A percentile compares a stretch with the other conserved stretches of the same genome.
Conservation (phyloP, 2,329 filamentous ascomycete species). For the Akanthomyces uredinophilus region DNA sequence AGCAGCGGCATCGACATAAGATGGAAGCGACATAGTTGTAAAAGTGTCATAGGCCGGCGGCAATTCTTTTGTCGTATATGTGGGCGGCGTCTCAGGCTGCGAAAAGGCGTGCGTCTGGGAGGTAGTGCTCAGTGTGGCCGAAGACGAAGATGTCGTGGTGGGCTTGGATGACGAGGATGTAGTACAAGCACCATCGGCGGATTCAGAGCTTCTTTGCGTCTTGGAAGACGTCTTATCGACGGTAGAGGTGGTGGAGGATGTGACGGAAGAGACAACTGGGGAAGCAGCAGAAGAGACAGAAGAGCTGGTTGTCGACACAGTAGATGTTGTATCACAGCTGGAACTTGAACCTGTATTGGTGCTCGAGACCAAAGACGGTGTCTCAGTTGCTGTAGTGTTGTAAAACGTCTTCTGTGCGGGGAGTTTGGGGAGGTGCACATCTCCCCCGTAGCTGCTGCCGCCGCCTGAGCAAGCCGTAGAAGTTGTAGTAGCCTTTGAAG, state of each 20-base stretch:
- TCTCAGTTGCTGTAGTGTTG: not conserved
- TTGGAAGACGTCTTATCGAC: not conserved
- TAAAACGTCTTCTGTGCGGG: not conserved
- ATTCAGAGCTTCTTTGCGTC: not conserved
- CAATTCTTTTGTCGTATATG: not conserved
- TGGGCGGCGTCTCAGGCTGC: not conserved
- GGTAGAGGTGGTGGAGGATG: not conserved
- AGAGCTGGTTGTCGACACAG: not conserved
- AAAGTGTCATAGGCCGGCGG: conserved; percentile 7
- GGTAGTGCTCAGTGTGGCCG: not conserved
- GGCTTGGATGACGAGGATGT: not conserved
- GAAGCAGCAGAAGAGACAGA: not conserved
- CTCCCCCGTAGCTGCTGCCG: not conserved
- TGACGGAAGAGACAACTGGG: not conserved
- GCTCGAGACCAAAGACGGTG: not conserved
- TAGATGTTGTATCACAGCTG: not conserved
- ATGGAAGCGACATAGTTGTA: conserved; percentile 2
- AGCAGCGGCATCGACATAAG: not conserved
- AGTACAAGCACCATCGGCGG: not conserved
- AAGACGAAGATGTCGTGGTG: not conserved
- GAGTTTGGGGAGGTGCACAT: conserved; percentile 8
- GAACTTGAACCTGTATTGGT: not conserved
- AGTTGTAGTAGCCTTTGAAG: not conserved
- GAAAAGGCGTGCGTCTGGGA: not conserved
- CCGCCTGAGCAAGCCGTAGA: not conserved